Evolutionary conservation across 78 protist species (phyloP).

Genomic region (Dictyostelium capitatum): DNA sequence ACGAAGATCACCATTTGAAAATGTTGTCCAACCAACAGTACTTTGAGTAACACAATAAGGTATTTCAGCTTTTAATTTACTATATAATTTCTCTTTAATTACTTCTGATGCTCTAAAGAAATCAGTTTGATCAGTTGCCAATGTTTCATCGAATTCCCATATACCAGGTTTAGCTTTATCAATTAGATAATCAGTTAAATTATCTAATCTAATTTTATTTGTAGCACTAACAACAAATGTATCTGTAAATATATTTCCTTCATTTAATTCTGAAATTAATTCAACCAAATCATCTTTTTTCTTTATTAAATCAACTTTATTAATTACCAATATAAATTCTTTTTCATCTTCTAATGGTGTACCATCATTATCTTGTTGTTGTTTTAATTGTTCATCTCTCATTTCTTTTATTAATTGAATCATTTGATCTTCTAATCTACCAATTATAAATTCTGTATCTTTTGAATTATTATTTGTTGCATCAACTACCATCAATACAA

Average conservation of each 20-base stretch:
- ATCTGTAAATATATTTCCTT: constrained; percentile 48
- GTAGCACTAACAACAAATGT: constrained; percentile 50
- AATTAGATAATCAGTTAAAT: background rate
- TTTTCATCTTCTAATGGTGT: background rate
- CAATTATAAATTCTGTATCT: constrained; percentile 25
- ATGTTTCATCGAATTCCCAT: constrained; percentile 38
- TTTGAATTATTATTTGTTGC: constrained; percentile 12
- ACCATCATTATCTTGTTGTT: background rate
- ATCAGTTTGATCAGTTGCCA: constrained; percentile 73
- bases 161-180: constrained; percentile 29
- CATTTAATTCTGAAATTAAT: constrained; percentile 36
- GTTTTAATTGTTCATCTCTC: background rate
- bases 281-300: constrained; percentile 19
- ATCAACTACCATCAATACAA: constrained; percentile 66
- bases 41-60: constrained; percentile 36
- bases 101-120: constrained; percentile 69
- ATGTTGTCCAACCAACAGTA: constrained; percentile 56
- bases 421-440: constrained; percentile 31
- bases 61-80: constrained; percentile 28
- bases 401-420: constrained; percentile 17
- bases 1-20: constrained; percentile 44
- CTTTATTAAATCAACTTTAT: constrained; percentile 67
- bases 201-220: constrained; percentile 1
- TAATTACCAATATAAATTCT: constrained; percentile 63
- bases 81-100: constrained; percentile 50